Base-by-base conservation (phyloP, 2,329 filamentous ascomycete species). In the Paraphaeosphaeria sporulosa region DNA sequence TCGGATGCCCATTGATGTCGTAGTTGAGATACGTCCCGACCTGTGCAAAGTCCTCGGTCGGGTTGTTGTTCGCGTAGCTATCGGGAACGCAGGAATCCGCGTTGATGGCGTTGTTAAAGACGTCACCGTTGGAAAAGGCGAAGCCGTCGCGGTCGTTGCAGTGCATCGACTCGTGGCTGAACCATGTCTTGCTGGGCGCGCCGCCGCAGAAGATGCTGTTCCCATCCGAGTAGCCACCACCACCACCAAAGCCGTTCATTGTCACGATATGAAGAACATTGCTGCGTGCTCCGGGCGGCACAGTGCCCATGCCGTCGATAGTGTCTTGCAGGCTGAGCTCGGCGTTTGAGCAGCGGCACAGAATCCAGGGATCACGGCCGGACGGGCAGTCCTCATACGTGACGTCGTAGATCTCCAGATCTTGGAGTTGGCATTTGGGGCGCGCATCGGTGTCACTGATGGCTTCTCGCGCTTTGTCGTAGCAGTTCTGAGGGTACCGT, bases 41-140 rank as follows among this genome's bases (percentile, higher is more conserved):
- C 46, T 64, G 59, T 10, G 59, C 62, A 53, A 62, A 64, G 57
- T 60, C 57, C 49, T 64, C 62, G 12, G 59, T 55, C 7, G 59
- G 59, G 49, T 52, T 59, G 25, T 55, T 30, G 42, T 61, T 59
- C 6, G 61, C 50, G 27, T 63, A 64, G 48, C 46, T 38, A 23
- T 59, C 59, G 4, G 62, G 56, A 2, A 64, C 62, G 50, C 59
- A 64, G 5, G 59, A 55, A 32, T 64, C 59, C 25, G 48, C 51
- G 21, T 54, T 51, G 53, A 59, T 51, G n/a, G 61, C 58, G 23
- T 57, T 47, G 30, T 55, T 59, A 50, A 64, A 64, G 27, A 30
- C 44, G 9, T 48, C 34, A 4, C 36, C 44, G 38, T 21, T 38
- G 25, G 52, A 57, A 38, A 59, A 64, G 19, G 42, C 52, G 19